These are phyloP conservation scores for Diplodia intermedia DNA, from an alignment of 2,329 filamentous ascomycete species.

Conservation along the genomic window DNA sequence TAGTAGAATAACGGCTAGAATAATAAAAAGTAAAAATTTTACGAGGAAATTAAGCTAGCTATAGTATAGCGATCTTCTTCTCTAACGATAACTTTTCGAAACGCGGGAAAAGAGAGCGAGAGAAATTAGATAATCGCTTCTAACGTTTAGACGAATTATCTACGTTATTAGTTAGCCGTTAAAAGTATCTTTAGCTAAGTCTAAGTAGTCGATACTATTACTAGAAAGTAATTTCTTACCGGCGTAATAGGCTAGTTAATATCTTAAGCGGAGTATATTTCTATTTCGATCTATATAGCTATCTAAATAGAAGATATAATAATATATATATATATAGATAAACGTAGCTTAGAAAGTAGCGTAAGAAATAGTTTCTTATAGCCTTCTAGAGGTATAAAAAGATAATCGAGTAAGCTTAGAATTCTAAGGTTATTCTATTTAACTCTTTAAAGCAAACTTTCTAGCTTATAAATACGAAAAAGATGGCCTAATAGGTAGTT, in stretches of 20 bases:
- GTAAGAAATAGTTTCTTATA: no score
- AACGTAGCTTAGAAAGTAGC: no score
- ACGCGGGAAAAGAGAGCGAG: neutral
- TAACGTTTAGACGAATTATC: neutral
- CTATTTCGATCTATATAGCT: no score
- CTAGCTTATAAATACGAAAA: no score
- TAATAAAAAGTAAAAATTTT: neutral
- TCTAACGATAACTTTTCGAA: neutral
- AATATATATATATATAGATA: no score
- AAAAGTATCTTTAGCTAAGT: neutral
- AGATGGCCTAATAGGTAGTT: no score
- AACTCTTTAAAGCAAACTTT: no score
- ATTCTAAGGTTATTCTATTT: no score
- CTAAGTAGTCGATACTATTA: neutral
- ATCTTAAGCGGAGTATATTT: no score
- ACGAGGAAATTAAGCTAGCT: neutral
- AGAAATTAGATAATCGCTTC: neutral
- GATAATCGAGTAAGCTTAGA: no score
- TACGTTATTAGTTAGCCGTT: neutral
- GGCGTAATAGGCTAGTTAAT: slow-evolving; percentile 1
- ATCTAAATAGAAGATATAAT: no score
- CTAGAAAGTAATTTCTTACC: slow-evolving; percentile 34
- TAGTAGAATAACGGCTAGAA: neutral
- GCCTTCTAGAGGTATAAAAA: no score
- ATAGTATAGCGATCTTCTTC: neutral